Evolutionary conservation across 1,139 yeast genomes (phyloP).

Genomic region (Geotrichum fermentans): DNA sequence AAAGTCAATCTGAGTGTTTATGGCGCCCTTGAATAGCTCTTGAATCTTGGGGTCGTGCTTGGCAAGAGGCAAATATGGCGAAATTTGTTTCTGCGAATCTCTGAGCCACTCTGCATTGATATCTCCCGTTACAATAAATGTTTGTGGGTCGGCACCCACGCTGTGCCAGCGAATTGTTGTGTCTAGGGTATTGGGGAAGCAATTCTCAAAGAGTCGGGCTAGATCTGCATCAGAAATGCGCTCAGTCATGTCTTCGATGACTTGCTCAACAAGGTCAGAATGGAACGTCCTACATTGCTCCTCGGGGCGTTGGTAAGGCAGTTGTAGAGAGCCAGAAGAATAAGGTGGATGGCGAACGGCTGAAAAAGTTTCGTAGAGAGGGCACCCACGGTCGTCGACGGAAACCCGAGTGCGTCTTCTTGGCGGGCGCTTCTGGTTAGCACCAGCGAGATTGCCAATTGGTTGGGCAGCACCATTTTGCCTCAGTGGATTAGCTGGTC

Average conservation of each 20-base stretch:
- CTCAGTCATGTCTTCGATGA: constrained; percentile 50
- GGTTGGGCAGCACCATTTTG: neutral
- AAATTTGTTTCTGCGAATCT: constrained; percentile 78
- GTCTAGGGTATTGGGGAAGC: constrained; percentile 83
- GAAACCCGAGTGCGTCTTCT: neutral
- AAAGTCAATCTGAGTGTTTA: constrained; percentile 68
- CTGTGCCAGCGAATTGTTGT: constrained; percentile 78
- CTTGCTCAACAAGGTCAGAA: constrained; percentile 58
- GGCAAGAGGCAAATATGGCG: constrained; percentile 63
- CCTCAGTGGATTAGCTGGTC: neutral
- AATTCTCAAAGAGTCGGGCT: constrained; percentile 70
- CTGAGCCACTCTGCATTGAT: constrained; percentile 83
- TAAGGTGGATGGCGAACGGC: constrained; percentile 33
- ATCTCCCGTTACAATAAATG: constrained; percentile 84
- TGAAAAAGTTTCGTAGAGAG: constrained; percentile 41
- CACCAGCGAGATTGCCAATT: neutral
- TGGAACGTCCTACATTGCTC: constrained; percentile 66
- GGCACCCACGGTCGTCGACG: constrained; percentile 32
- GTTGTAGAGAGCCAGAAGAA: constrained; percentile 38
- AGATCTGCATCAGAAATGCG: constrained; percentile 59
- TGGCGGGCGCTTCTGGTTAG: neutral
- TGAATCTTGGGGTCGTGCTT: constrained; percentile 48
- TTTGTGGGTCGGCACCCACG: constrained; percentile 33
- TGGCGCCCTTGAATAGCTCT: constrained; percentile 66
- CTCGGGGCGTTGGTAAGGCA: constrained; percentile 76